Evolutionary conservation across 1,284 basidiomycete species (phyloP).

Genomic region (Golubevia sp.): DNA sequence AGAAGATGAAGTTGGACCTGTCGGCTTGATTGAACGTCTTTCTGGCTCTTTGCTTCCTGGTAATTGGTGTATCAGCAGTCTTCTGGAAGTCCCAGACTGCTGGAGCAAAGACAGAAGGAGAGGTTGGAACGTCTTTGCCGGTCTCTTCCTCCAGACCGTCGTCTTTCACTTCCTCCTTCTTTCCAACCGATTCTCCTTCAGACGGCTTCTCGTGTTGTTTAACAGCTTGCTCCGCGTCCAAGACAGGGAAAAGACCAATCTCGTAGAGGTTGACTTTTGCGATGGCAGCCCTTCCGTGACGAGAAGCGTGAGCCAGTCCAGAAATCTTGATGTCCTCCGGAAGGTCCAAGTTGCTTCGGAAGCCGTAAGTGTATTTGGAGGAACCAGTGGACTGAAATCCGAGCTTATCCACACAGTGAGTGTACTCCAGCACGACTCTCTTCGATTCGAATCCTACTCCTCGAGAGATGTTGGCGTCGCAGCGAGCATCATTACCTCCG

Average conservation of each 20-base stretch:
- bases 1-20: slow-evolving; percentile 61
- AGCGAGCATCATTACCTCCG: slow-evolving; percentile 31
- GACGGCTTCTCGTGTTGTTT: slow-evolving; percentile 27
- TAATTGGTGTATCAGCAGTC: slow-evolving; percentile 5
- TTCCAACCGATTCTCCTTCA: slow-evolving; percentile 11
- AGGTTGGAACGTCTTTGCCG: slow-evolving; percentile 13
- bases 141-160: slow-evolving; percentile 17
- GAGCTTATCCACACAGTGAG: not conserved
- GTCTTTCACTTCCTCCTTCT: slow-evolving; percentile 11
- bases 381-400: slow-evolving; percentile 7
- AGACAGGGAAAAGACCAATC: slow-evolving; percentile 55
- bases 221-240: slow-evolving; percentile 50
- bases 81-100: slow-evolving; percentile 42
- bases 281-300: slow-evolving; percentile 27
- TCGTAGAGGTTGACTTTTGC: slow-evolving; percentile 36
- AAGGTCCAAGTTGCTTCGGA: slow-evolving; percentile 35
- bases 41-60: slow-evolving; percentile 13
- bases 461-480: slow-evolving; percentile 29
- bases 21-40: slow-evolving; percentile 26
- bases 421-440: slow-evolving; percentile 34
- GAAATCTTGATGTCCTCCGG: slow-evolving; percentile 37
- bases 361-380: slow-evolving; percentile 26
- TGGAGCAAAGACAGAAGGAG: slow-evolving; percentile 32
- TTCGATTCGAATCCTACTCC: slow-evolving; percentile 42
- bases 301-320: slow-evolving; percentile 21